Evolutionary conservation across 2,329 filamentous ascomycete species (phyloP).

Genomic region (Phyllosticta ampelicida): DNA sequence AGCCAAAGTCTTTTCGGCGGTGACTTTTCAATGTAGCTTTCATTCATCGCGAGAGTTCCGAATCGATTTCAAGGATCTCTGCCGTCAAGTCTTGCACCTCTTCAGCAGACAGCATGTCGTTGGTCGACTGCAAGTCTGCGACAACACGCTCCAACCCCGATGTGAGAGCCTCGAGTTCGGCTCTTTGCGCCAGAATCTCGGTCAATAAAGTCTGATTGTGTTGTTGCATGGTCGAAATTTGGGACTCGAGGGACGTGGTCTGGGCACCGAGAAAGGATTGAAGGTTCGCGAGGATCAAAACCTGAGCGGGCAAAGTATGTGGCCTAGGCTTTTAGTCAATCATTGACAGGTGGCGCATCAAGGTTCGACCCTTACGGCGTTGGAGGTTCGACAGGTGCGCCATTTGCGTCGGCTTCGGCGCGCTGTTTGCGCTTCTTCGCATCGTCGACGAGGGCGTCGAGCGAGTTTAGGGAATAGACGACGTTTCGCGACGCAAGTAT

Average conservation of each 20-base stretch:
- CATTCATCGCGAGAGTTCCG: neutral
- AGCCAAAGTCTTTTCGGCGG: neutral
- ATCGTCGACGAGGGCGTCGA: constrained; percentile 50
- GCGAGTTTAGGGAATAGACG: constrained; percentile 47
- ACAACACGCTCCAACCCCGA: constrained; percentile 45
- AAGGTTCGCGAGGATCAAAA: constrained; percentile 49
- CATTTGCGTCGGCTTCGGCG: constrained; percentile 28
- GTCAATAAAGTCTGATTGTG: constrained; percentile 44
- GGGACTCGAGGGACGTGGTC: constrained; percentile 37
- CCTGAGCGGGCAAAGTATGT: constrained; percentile 46
- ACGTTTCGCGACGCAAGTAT: constrained; percentile 48
- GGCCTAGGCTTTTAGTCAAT: constrained; percentile 30
- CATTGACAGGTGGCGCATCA: neutral
- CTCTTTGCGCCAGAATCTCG: constrained; percentile 42
- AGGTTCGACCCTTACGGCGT: constrained; percentile 1
- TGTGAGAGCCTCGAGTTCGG: constrained; percentile 47
- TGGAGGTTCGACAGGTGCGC: constrained; percentile 23
- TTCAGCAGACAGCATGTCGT: constrained; percentile 29
- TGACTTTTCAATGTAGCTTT: neutral
- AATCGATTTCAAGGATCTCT: constrained; percentile 25
- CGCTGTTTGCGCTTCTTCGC: constrained; percentile 42
- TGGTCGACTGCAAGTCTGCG: constrained; percentile 43
- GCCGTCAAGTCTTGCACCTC: constrained; percentile 25
- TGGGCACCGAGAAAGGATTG: constrained; percentile 44
- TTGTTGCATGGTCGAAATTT: constrained; percentile 39